A percentile compares a stretch with the other conserved stretches of the same genome.
Evolutionary conservation across 805 yeast genomes (phyloP).

Genomic region (Millerozyma miso): DNA sequence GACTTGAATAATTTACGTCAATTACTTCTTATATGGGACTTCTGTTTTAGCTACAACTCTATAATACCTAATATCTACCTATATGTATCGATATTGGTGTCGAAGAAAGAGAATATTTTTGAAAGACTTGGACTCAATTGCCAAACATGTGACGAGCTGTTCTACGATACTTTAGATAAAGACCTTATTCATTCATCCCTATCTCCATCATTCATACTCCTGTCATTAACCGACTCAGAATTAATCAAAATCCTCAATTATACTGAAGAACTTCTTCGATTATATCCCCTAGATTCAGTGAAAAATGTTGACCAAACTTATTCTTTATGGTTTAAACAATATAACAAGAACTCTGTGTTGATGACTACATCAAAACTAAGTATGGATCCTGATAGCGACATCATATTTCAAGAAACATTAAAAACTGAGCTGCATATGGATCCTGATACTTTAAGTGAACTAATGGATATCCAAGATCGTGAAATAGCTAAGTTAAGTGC

Average conservation of each 20-base stretch:
- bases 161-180: conserved; percentile 17
- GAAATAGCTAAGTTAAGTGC: conserved; percentile 26
- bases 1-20: conserved; percentile 49
- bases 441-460: conserved; percentile 4
- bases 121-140: conserved; percentile 12
- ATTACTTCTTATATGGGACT: conserved; percentile 65
- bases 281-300: conserved; percentile 18
- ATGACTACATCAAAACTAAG: conserved; percentile 26
- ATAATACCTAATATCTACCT: conserved; percentile 54
- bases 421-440: neutral
- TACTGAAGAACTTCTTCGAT: conserved; percentile 22
- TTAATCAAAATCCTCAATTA: conserved; percentile 22
- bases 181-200: conserved; percentile 33
- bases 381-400: conserved; percentile 6
- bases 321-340: conserved; percentile 32
- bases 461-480: conserved; percentile 26
- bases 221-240: conserved; percentile 22
- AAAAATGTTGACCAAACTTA: conserved; percentile 19
- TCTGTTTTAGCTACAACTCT: conserved; percentile 53
- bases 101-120: conserved; percentile 43
- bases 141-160: conserved; percentile 9
- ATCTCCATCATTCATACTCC: conserved; percentile 29
- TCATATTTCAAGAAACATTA: conserved; percentile 5
- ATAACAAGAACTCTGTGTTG: conserved; percentile 30
- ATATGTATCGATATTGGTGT: conserved; percentile 52